phyloP scores from a whole-genome alignment of 2,329 filamentous ascomycete species.

The Bimuria novae-zelandiae region DNA sequence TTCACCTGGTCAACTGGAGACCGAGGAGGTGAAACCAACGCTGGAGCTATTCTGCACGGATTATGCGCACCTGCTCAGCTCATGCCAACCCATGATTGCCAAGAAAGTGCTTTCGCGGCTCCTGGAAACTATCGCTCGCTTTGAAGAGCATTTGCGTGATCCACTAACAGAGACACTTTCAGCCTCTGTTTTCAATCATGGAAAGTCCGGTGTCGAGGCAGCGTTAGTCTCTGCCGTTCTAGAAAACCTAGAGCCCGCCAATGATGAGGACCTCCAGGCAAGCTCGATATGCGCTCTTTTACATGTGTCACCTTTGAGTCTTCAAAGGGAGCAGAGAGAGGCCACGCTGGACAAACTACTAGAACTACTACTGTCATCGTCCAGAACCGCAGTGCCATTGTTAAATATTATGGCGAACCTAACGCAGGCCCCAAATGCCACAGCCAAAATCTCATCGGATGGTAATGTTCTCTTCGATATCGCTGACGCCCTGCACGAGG shows the following conservation, averaged over 20 bases:
- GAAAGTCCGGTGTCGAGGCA: slow-evolving; percentile 22
- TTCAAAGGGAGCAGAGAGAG: slow-evolving; percentile 40
- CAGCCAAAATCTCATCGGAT: slow-evolving; percentile 37
- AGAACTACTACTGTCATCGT: slow-evolving; percentile 17
- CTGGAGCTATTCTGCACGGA: slow-evolving; percentile 34
- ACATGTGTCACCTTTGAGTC: slow-evolving; percentile 27
- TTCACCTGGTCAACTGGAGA: slow-evolving; percentile 17
- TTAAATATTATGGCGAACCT: slow-evolving; percentile 37
- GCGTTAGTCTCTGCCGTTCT: slow-evolving; percentile 28
- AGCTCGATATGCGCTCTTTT: slow-evolving; percentile 25
- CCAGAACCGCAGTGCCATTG: slow-evolving; percentile 13
- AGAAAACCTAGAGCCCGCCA: slow-evolving; percentile 14
- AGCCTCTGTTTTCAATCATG: slow-evolving; percentile 26
- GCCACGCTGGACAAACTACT: slow-evolving; percentile 35
- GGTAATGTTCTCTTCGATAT: slow-evolving; percentile 32
- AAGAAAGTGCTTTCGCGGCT: slow-evolving; percentile 24
- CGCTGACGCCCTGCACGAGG: slow-evolving; percentile 28
- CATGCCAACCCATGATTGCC: slow-evolving; percentile 21
- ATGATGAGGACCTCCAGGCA: slow-evolving; percentile 12
- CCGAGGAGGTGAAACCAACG: slow-evolving; percentile 21
- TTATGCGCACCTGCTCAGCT: slow-evolving; percentile 30
- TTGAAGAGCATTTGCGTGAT: slow-evolving; percentile 12
- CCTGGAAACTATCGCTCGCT: slow-evolving; percentile 20
- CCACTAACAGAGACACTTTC: slow-evolving; percentile 25
- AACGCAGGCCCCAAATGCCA: slow-evolving; percentile 43